Percentiles rank a stretch among this genome's conserved stretches.
phyloP scores from a whole-genome alignment of 179 eudicot species.

The Pouteria campechiana region DNA sequence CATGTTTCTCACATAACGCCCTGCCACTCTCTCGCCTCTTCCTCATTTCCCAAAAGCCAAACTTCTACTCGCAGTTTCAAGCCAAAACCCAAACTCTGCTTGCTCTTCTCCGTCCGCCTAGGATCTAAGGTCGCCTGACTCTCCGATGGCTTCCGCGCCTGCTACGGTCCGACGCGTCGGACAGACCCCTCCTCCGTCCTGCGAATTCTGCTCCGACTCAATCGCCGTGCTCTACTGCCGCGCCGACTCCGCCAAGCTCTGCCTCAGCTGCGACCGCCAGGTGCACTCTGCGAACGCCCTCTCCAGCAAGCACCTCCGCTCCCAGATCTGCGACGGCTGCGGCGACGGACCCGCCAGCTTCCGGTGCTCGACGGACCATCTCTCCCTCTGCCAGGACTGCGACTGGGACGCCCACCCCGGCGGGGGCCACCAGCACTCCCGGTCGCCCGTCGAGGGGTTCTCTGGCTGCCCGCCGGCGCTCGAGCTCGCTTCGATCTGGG shows the following conservation, averaged over 20 bases:
- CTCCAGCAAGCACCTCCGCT: conserved; percentile 57
- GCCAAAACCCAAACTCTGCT: no score
- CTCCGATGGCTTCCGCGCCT: no score
- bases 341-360: conserved; percentile 28
- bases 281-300: conserved; percentile 92
- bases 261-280: conserved; percentile 67
- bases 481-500: conserved; percentile 41
- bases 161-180: no score
- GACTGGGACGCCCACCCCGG: conserved; percentile 29
- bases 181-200: no score
- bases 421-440: conserved; percentile 15
- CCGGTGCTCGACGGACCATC: conserved; percentile 27
- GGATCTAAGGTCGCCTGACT: no score
- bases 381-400: conserved; percentile 51
- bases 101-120: no score
- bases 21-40: no score
- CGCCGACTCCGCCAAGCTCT: conserved; percentile 82
- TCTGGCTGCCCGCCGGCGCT: conserved; percentile 44
- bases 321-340: conserved; percentile 68
- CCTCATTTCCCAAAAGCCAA: no score
- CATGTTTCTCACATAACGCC: no score
- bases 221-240: conserved; percentile 59
- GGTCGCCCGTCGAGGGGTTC: conserved; percentile 33
- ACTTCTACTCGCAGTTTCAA: no score
- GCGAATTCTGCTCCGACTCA: conserved; percentile 62